These are phyloP conservation scores for Didymella keratinophila DNA, from an alignment of 2,329 filamentous ascomycete genomes.

Conservation along the genomic window DNA sequence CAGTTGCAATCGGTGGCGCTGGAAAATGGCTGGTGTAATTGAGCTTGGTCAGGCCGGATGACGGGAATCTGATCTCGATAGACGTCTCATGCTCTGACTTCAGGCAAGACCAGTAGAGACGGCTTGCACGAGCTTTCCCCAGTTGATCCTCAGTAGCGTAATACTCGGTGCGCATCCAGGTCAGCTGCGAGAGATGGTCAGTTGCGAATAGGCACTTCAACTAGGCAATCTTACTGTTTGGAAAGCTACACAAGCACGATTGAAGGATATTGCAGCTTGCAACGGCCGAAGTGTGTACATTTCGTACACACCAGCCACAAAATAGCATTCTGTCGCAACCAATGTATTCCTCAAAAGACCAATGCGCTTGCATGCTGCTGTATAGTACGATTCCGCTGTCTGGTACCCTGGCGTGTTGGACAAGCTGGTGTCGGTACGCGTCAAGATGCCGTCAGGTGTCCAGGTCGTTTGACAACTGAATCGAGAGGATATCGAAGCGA, in stretches of 20 bases:
- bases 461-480: slow-evolving; percentile 32
- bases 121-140: slow-evolving; percentile 31
- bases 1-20: slow-evolving; percentile 29
- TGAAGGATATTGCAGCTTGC: slow-evolving; percentile 44
- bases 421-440: slow-evolving; percentile 13
- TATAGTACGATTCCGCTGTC: slow-evolving; percentile 40
- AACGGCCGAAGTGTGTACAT: slow-evolving; percentile 47
- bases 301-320: slow-evolving; percentile 46
- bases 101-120: slow-evolving; percentile 48
- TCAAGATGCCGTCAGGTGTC: not conserved
- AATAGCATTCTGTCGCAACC: slow-evolving; percentile 43
- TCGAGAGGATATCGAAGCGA: slow-evolving; percentile 40
- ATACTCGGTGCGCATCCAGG: slow-evolving; percentile 16
- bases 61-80: slow-evolving; percentile 26
- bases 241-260: slow-evolving; percentile 39
- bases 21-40: slow-evolving; percentile 44
- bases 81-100: slow-evolving; percentile 42
- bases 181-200: not conserved
- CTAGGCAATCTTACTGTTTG: slow-evolving; percentile 10
- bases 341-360: slow-evolving; percentile 41
- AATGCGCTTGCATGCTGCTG: slow-evolving; percentile 43
- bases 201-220: not conserved
- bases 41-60: slow-evolving; percentile 30
- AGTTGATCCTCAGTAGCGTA: slow-evolving; percentile 20
- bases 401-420: slow-evolving; percentile 24